Percentiles rank a stretch among this genome's conserved stretches.
Evolutionary conservation across 2,329 filamentous ascomycete genomes (phyloP).

Genomic region (Cordyceps cateniannulata): DNA sequence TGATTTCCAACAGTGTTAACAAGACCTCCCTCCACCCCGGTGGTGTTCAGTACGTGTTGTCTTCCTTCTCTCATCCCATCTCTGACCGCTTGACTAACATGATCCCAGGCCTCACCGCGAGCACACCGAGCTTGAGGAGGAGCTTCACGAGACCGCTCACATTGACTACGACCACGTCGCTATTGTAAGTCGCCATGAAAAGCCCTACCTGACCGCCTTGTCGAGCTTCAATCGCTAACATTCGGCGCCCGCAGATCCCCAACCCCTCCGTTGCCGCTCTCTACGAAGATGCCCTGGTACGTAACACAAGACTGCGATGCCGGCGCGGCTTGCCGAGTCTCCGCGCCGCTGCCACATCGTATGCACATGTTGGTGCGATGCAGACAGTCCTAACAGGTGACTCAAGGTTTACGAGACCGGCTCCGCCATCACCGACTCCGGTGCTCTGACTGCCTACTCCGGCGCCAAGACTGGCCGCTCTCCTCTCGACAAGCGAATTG

Average conservation of each 20-base stretch:
- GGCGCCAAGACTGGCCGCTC: constrained; percentile 97
- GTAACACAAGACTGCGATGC: constrained; percentile 1
- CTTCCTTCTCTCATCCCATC: constrained; percentile 10
- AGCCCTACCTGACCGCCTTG: too few relatives aligned
- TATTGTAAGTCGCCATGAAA: constrained; percentile 60
- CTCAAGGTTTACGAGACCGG: constrained; percentile 77
- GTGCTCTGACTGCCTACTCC: constrained; percentile 94
- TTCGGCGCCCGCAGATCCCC: constrained; percentile 49
- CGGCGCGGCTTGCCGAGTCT: background rate
- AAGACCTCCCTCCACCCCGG: constrained; percentile 86
- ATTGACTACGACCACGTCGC: constrained; percentile 98
- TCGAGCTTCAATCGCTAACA: background rate
- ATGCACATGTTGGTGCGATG: background rate
- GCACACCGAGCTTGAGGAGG: constrained; percentile 95
- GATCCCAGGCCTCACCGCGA: constrained; percentile 66
- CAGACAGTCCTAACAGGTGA: constrained; percentile 15
- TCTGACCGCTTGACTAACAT: constrained; percentile 21
- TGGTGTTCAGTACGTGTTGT: constrained; percentile 74
- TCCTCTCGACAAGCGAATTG: constrained; percentile 94
- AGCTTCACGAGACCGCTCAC: constrained; percentile 94
- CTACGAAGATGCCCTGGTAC: constrained; percentile 91
- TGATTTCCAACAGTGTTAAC: constrained; percentile 64
- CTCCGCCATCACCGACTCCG: constrained; percentile 92
- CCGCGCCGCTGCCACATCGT: constrained; percentile 25
- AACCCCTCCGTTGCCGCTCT: constrained; percentile 93